Evolutionary conservation across 2,329 filamentous ascomycete genomes (phyloP), one percentile per base, ranked within the genome.

Genomic region (Penicillium janthinellum): DNA sequence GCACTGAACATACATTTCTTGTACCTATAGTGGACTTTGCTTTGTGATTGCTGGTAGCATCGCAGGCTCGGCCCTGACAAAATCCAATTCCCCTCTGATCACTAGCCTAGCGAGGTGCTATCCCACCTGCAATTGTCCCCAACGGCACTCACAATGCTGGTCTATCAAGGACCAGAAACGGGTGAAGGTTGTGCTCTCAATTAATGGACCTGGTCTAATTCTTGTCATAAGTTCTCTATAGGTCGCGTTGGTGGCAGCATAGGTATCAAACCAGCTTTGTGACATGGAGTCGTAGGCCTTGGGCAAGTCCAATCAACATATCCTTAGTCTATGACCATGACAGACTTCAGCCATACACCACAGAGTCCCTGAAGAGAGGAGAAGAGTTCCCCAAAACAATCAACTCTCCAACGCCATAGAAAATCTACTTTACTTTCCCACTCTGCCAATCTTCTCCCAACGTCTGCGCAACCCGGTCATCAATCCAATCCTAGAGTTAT

Each of bases 401-500:
- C 17, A 25, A 47, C 22, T 22, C 22, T 22, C 22, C 10, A 25
- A 17, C 25, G 22, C 7, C 3, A 47, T 22, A 28, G 17, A 22
- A 17, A 47, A 42, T 17, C 22, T 31, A 50, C 4, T 11, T 45
- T 42, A 47, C 14, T 41, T 41, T 37, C 37, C 11, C 47, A 49
- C 37, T 50, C 57, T 63, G 49, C 59, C 64, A 65, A 31, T 56
- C 37, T 2, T 38, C 20, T 12, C 61, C 61, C 8, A 70, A 31
- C 22, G 58, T 62, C 50, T 64, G 57, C 8, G 58, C 61, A 42
- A 57, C 59, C 53, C 61, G 63, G 20, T 49, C 54, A 56, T 70
- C 63, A 39, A 69, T 59, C 65, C 66, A 70, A 22, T 68, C 58
- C 64, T 68, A 22, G 3, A 4, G 22, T 22, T 45, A 42, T 22